Base-by-base conservation (phyloP, 805 yeast genomes). In the Suhomyces emberorum region DNA sequence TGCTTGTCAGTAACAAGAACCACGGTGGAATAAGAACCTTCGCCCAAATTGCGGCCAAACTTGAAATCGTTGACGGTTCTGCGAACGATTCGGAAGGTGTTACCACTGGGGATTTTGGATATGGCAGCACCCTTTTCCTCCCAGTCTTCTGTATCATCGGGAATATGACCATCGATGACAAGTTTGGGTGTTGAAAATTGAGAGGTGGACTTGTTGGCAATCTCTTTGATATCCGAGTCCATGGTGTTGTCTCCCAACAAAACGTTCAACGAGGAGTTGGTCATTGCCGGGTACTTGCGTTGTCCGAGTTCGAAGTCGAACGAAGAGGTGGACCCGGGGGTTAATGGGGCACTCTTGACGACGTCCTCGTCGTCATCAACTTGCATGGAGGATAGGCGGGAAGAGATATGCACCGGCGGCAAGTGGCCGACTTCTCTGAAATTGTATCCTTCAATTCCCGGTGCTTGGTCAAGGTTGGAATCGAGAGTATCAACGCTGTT, bases 1-100 rank as follows among this genome's bases (percentile, higher is more conserved):
- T 65, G 54, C 65, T 73, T 40, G 74, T 82, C 51, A 58, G 54
- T 76, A 7, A 70, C 74, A 10, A 67, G 54, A 0, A 67, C 68
- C 4, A 69, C 74, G 0, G 74, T 69, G 7, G 71, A 65, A 39
- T 69, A 69, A 1, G 73, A 67, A 1, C 74, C 74, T 43, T 68
- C 74, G 11, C 74, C 74, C 28, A 69, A 48, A n/a, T 49, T 51
- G 30, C 57, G 55, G 4, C 74, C 74, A 34, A 66, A 66, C 38
- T 57, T 57, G 40, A 69, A 69, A 48, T 69, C 74, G 16, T 43
- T 44, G 2, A 69, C 74, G 2, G 58, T 59, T 41, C 74, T 46
- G 32, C 61, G 55, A 18, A 68, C 56, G 10, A 65, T 44, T 20
- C 47, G 46, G 18, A 44, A 46, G 3, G 55, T 44, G 7, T 39